These are phyloP conservation scores for Lachnellula suecica DNA, from an alignment of 2,329 filamentous ascomycete genomes.

Conservation along the genomic window DNA sequence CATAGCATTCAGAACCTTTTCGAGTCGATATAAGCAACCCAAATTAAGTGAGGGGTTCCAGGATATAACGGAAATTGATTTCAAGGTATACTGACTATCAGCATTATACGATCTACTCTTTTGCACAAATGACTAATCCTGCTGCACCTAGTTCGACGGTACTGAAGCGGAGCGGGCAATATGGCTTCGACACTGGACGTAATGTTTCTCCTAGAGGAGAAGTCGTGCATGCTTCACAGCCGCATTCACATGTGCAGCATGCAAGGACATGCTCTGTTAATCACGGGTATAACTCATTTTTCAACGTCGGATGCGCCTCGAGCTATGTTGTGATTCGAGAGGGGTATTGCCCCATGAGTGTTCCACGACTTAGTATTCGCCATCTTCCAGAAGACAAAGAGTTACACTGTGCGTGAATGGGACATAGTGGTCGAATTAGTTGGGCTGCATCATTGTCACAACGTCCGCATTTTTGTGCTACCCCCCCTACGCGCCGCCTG, in stretches of 20 bases:
- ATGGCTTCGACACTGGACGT: constrained; percentile 81
- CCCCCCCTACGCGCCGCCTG: background rate
- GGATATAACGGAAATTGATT: constrained; percentile 74
- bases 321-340: background rate
- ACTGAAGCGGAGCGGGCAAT: constrained; percentile 62
- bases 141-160: constrained; percentile 26
- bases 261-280: background rate
- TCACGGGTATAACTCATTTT: background rate
- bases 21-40: constrained; percentile 71
- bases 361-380: background rate
- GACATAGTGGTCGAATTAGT: background rate
- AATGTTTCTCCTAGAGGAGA: constrained; percentile 17
- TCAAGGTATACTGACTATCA: constrained; percentile 50
- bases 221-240: constrained; percentile 10
- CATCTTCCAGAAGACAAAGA: background rate
- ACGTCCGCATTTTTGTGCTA: background rate
- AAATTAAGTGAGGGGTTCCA: constrained; percentile 75
- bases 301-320: background rate
- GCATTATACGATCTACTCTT: background rate
- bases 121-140: background rate
- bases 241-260: constrained; percentile 3
- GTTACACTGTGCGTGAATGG: background rate
- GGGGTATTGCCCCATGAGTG: background rate
- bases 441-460: background rate
- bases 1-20: constrained; percentile 78